phyloP scores from a whole-genome alignment of 768 basidiomycete species.

The Pisolithus sp. region DNA sequence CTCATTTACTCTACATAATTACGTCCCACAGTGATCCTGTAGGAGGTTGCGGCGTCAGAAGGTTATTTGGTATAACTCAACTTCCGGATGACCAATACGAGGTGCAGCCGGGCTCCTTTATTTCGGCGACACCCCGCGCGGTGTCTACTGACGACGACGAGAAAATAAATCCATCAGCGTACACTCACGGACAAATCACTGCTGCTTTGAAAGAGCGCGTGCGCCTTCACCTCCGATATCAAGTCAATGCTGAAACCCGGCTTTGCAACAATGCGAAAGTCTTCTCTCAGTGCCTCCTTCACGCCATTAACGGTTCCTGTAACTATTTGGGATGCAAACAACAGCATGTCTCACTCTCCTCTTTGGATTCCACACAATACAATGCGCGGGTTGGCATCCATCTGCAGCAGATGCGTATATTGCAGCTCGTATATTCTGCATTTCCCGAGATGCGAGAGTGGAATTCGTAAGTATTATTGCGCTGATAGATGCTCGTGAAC shows the following conservation, averaged over 20 bases:
- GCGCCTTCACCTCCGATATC: too few species aligned
- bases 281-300: too few species aligned
- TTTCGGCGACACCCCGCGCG: slow-evolving; percentile 7
- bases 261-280: too few species aligned
- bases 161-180: neutral
- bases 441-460: slow-evolving; percentile 1
- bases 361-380: slow-evolving; percentile 29
- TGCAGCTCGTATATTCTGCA: slow-evolving; percentile 13
- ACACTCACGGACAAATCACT: slow-evolving; percentile 18
- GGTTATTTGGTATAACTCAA: slow-evolving; percentile 30
- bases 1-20: slow-evolving; percentile 27
- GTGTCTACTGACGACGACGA: neutral
- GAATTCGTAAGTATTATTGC: too few species aligned
- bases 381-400: slow-evolving; percentile 38
- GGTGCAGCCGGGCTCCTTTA: slow-evolving; percentile 22
- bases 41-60: slow-evolving; percentile 15
- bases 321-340: slow-evolving; percentile 27
- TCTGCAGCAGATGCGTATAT: slow-evolving; percentile 31
- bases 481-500: too few species aligned
- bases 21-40: slow-evolving; percentile 24
- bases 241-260: too few species aligned
- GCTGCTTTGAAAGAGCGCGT: too few species aligned
- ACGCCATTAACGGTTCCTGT: slow-evolving; percentile 29
- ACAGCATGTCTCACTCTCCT: slow-evolving; percentile 27
- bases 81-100: slow-evolving; percentile 23